phyloP scores from a whole-genome alignment of 2,329 filamentous ascomycete genomes.

The Pestalotiopsis sp. region DNA sequence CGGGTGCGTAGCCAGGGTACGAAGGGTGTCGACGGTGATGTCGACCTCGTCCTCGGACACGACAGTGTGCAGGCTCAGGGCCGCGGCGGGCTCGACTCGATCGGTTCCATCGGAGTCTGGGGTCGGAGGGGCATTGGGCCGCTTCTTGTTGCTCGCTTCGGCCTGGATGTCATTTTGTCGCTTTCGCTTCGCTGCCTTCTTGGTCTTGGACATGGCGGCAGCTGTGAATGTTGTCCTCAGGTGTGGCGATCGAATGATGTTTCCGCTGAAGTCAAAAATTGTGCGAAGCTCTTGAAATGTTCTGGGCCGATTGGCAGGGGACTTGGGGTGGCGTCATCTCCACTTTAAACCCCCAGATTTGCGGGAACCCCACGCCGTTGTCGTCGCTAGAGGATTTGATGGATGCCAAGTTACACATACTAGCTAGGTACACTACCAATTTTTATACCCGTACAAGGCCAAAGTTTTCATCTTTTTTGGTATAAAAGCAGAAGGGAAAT shows the following conservation, averaged over 20 bases:
- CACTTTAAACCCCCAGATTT: not conserved
- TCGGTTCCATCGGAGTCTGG: constrained; percentile 35
- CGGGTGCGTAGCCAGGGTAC: constrained; percentile 59
- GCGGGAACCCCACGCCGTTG: not conserved
- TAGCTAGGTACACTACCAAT: too few species aligned
- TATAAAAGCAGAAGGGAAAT: too few species aligned
- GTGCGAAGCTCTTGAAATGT: not conserved
- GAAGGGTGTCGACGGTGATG: constrained; percentile 66
- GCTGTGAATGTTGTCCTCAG: not conserved
- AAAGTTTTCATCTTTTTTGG: too few species aligned
- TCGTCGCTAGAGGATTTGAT: not conserved
- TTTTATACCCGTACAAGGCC: too few species aligned
- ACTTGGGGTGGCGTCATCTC: not conserved
- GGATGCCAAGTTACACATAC: not conserved
- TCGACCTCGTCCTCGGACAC: constrained; percentile 68
- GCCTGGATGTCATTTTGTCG: constrained; percentile 33
- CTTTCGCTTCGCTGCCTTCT: constrained; percentile 46
- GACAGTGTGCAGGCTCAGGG: constrained; percentile 44
- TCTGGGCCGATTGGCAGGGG: not conserved
- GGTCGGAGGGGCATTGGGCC: constrained; percentile 21
- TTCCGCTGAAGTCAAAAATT: not conserved
- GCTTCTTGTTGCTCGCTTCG: constrained; percentile 37
- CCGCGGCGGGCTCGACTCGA: constrained; percentile 45
- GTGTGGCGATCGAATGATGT: not conserved
- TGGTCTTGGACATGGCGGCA: constrained; percentile 43